Evolutionary conservation across 139 green algal species (phyloP).

Genomic region (Volvox africanus): DNA sequence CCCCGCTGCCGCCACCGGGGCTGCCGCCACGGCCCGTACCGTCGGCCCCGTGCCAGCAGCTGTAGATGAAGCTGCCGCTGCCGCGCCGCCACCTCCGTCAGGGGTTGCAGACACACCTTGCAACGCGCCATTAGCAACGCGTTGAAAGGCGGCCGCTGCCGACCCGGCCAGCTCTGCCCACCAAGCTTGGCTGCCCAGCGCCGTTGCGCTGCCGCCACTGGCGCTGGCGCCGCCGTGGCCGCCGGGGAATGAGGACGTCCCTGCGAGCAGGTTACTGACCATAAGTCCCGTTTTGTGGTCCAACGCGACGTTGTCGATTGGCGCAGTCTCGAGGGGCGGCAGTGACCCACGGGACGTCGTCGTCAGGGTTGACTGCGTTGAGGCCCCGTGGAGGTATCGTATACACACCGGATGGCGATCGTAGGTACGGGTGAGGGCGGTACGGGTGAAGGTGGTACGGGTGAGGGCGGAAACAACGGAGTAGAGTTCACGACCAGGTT

Average conservation of each 20-base stretch:
- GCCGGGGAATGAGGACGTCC: background rate
- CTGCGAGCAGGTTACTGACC: background rate
- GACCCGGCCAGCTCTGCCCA: slow-evolving; percentile 51
- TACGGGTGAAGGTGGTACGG: too few species aligned
- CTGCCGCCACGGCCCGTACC: background rate
- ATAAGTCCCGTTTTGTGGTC: slow-evolving; percentile 13
- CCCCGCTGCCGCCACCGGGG: background rate
- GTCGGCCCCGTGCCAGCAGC: background rate
- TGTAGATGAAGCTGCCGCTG: background rate
- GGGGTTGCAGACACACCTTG: background rate
- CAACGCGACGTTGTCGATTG: background rate
- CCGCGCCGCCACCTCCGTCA: background rate
- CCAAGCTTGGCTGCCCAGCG: background rate
- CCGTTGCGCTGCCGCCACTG: background rate
- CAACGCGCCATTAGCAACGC: slow-evolving; percentile 14
- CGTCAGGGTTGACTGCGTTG: background rate
- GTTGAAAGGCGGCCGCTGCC: slow-evolving; percentile 48
- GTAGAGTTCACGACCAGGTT: too few species aligned
- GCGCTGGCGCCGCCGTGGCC: too few species aligned
- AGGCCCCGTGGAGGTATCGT: too few species aligned
- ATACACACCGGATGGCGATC: too few species aligned
- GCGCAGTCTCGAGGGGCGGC: background rate
- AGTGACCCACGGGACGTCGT: slow-evolving; percentile 7
- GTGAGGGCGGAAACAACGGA: too few species aligned
- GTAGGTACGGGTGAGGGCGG: too few species aligned